Evolutionary conservation across 2,329 filamentous ascomycete species (phyloP), one percentile per base, ranked within the genome.

Genomic region (Fusarium palustre): DNA sequence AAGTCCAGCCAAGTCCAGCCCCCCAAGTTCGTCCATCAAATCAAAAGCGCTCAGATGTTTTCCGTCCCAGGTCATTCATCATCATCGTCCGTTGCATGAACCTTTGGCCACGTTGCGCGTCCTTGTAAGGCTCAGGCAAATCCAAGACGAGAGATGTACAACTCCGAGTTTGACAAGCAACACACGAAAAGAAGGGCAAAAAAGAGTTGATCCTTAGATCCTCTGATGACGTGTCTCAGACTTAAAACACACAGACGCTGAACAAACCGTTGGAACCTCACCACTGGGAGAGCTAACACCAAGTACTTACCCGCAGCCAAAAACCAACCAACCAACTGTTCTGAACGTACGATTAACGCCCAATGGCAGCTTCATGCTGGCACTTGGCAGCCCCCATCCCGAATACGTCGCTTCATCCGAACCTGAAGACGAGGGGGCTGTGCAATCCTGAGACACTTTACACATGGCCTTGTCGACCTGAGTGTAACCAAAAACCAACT

Each of bases 141-240:
- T 20, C 10, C 33, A 49, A 36, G 47, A 50, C 47, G 36, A 41
- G 22, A 30, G 33, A 28, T 30, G 34, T 39, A 28, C 48, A 52
- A 52, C 34, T 30, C 24, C 33, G 39, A 18, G 34, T 36, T 39
- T 39, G 24, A 43, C 15, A 16, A n/a, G 13, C 22, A 4, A 24
- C 8, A 42, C 38, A 25, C 16, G 22, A 25, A n/a, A 50, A 36
- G 25, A 28, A 30, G 16, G 8, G 28, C 28, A 22, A 25, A n/a
- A 38, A 52, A 28, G 13, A 52, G 15, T 28, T 11, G 24, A 30
- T 59, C 33, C 39, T 45, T 25, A 7, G 24, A 30, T 59, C 33
- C 39, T 45, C 24, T 49, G 53, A 53, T 65, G 60, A 53, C 62
- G 62, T 69, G 66, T 69, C 66, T 69, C 66, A 69, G 66, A 62